Percentiles rank a stretch among this genome's conserved stretches.
Evolutionary conservation across 306 rosid species (phyloP).

Genomic region (Quercus agrifolia): DNA sequence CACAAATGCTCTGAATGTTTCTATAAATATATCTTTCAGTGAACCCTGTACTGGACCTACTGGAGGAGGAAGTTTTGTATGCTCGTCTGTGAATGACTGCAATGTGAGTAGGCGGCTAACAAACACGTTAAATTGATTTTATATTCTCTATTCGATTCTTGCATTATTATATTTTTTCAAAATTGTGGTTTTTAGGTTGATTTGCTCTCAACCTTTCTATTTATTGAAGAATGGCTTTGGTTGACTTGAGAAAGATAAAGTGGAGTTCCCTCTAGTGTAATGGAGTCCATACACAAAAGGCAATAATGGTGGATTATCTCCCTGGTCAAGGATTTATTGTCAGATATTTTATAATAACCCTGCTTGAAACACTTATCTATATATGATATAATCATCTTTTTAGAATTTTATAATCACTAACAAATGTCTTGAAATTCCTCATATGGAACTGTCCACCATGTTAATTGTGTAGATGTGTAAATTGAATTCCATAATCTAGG

Average conservation of each 20-base stretch:
- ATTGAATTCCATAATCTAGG: not conserved
- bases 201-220: not conserved
- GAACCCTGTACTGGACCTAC: slow-evolving; percentile 45
- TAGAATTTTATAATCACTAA: not conserved
- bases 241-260: not conserved
- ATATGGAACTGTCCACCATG: not conserved
- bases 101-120: slow-evolving; percentile 69
- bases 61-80: slow-evolving; percentile 62
- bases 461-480: not conserved
- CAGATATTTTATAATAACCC: not conserved
- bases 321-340: not conserved
- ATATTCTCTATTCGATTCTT: not conserved
- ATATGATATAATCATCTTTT: not conserved
- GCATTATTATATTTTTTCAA: not conserved
- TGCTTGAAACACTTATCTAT: not conserved
- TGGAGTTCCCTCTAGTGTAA: not conserved
- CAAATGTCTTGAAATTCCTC: not conserved
- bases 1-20: slow-evolving; percentile 63
- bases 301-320: not conserved
- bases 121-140: not conserved
- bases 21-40: slow-evolving; percentile 72
- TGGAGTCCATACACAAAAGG: not conserved
- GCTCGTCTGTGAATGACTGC: slow-evolving; percentile 76
- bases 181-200: not conserved
- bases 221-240: not conserved